A percentile compares a stretch with the other conserved stretches of the same genome.
Conservation (phyloP, 139 green algal genomes). For the Diplosphaera chodatii region DNA sequence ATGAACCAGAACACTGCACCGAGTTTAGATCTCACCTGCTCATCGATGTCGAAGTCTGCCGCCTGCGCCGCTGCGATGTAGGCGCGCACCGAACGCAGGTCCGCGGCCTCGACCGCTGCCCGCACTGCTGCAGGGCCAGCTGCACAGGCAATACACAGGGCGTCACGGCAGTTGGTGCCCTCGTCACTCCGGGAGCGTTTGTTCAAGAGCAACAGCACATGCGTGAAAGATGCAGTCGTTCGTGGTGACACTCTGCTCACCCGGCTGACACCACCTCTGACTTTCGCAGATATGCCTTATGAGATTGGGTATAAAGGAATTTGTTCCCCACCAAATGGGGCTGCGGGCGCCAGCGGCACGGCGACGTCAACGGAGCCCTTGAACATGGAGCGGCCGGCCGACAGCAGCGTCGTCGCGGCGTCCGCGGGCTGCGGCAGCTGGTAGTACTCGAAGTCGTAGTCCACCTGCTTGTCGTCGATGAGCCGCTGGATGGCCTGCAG, state of each 20-base stretch:
- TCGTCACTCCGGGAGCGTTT: too few relatives aligned
- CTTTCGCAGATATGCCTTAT: too few relatives aligned
- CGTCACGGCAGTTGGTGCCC: too few relatives aligned
- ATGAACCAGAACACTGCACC: too few relatives aligned
- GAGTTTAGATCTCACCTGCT: background rate
- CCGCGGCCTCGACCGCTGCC: background rate
- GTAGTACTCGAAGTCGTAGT: conserved; percentile 70
- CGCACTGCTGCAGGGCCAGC: background rate
- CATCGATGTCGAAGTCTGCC: conserved; percentile 24
- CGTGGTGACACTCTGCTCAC: too few relatives aligned
- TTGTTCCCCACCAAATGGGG: conserved; percentile 12
- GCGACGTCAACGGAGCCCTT: conserved; percentile 17
- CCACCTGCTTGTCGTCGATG: conserved; percentile 40
- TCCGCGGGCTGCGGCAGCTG: conserved; percentile 43
- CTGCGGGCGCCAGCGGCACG: conserved; percentile 31
- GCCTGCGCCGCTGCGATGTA: conserved; percentile 21
- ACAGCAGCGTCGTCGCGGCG: conserved; percentile 48
- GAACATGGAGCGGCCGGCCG: conserved; percentile 34
- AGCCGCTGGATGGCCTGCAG: conserved; percentile 44
- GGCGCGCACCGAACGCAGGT: conserved; percentile 21
- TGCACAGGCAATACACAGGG: background rate
- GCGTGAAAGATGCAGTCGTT: too few relatives aligned
- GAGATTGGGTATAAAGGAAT: too few relatives aligned
- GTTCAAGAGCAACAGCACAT: too few relatives aligned
- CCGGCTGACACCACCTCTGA: too few relatives aligned